A percentile compares a stretch with the other conserved stretches of the same genome.
phyloP scores from a whole-genome alignment of 2,329 filamentous ascomycete genomes.

The Tolypocladium cylindrosporum region DNA sequence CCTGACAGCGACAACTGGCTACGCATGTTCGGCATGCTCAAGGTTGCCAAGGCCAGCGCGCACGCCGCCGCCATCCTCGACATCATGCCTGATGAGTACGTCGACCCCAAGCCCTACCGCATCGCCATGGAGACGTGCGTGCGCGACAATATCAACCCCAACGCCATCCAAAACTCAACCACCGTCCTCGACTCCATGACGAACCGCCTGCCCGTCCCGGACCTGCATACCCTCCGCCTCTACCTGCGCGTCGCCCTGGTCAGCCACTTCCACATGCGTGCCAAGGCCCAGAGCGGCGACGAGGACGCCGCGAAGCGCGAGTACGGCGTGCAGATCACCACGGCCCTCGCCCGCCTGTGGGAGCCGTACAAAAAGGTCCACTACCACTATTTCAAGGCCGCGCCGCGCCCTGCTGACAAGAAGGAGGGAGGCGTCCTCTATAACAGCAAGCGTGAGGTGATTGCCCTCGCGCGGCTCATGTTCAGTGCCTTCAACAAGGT shows the following conservation, averaged over 20 bases:
- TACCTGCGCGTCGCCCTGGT: constrained; percentile 49
- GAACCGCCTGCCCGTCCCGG: constrained; percentile 27
- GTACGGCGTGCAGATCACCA: constrained; percentile 39
- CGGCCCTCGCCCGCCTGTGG: constrained; percentile 41
- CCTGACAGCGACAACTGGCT: constrained; percentile 67
- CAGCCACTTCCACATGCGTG: constrained; percentile 30
- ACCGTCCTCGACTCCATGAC: constrained; percentile 57
- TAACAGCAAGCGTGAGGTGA: constrained; percentile 29
- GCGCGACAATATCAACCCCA: constrained; percentile 67
- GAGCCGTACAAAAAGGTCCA: constrained; percentile 32
- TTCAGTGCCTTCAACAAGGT: constrained; percentile 34
- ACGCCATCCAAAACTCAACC: constrained; percentile 55
- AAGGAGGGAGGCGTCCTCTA: constrained; percentile 17
- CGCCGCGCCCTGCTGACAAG: constrained; percentile 11
- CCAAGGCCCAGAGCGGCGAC: constrained; percentile 18
- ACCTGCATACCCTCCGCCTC: constrained; percentile 38
- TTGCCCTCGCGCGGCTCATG: constrained; percentile 35
- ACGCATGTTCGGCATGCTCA: constrained; percentile 57
- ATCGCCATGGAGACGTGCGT: constrained; percentile 66
- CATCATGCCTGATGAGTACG: constrained; percentile 35
- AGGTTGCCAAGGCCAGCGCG: constrained; percentile 53
- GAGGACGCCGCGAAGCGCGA: constrained; percentile 25
- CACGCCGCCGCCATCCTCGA: constrained; percentile 50
- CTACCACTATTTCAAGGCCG: constrained; percentile 23
- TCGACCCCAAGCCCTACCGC: constrained; percentile 49